A percentile compares a stretch with the other conserved stretches of the same genome.
phyloP scores from a whole-genome alignment of 1,284 basidiomycete species.

The Trichosporon ovoides region DNA sequence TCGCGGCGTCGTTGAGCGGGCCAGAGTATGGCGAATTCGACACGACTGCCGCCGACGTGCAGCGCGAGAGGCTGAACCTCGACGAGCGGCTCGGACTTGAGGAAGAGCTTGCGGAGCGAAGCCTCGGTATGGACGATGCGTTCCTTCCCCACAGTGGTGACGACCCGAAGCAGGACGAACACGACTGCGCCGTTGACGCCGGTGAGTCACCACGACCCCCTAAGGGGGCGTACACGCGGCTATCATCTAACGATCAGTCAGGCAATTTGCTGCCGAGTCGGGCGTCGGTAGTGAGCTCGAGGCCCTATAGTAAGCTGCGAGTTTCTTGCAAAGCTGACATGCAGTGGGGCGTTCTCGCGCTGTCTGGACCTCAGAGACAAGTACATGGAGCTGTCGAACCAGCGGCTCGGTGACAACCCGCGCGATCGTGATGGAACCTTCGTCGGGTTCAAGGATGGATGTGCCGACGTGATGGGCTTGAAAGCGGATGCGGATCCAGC shows the following conservation, averaged over 20 bases:
- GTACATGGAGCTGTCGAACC: slow-evolving; percentile 76
- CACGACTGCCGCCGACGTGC: slow-evolving; percentile 21
- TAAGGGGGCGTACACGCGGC: not conserved
- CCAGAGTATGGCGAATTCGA: slow-evolving; percentile 32
- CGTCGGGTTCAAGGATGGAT: slow-evolving; percentile 56
- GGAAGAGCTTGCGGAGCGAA: slow-evolving; percentile 38
- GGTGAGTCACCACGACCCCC: slow-evolving; percentile 18
- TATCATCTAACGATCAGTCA: slow-evolving; percentile 13
- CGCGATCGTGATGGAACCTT: slow-evolving; percentile 76
- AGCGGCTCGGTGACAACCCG: slow-evolving; percentile 86
- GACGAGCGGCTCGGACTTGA: slow-evolving; percentile 41
- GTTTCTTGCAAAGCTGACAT: not conserved
- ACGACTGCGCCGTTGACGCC: slow-evolving; percentile 11
- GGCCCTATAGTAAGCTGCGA: slow-evolving; percentile 49
- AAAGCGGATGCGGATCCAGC: slow-evolving; percentile 57
- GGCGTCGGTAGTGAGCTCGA: slow-evolving; percentile 49
- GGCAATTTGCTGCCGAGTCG: slow-evolving; percentile 44
- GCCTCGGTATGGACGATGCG: slow-evolving; percentile 9
- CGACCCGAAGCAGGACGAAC: not conserved
- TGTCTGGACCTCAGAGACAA: slow-evolving; percentile 87
- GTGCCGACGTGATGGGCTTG: slow-evolving; percentile 62
- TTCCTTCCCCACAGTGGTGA: not conserved
- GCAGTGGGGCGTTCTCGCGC: slow-evolving; percentile 58
- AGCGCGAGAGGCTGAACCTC: slow-evolving; percentile 29
- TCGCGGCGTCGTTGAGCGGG: not conserved